These are phyloP conservation scores for Erysimum cheiranthoides DNA, from an alignment of 345 rosid genomes.

Conservation along the genomic window DNA sequence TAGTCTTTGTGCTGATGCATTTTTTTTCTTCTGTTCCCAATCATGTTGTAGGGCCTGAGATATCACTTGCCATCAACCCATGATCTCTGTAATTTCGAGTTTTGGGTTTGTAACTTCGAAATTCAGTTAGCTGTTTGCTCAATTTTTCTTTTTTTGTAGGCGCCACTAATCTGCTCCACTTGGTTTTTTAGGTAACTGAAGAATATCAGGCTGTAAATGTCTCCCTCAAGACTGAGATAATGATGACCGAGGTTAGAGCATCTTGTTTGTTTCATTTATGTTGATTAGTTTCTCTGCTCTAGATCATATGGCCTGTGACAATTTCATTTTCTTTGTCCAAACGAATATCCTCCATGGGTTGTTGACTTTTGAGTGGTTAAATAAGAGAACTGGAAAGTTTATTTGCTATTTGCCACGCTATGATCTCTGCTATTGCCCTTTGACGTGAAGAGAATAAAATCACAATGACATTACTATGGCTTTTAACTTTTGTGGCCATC, in stretches of 20 bases:
- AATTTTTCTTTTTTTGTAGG: conserved; percentile 27
- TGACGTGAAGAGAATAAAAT: conserved; percentile 11
- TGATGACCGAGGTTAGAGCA: conserved; percentile 80
- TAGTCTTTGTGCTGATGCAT: conserved; percentile 31
- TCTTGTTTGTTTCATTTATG: conserved; percentile 35
- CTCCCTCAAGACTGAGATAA: conserved; percentile 70
- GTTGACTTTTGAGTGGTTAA: conserved; percentile 26
- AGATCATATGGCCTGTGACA: conserved; percentile 18
- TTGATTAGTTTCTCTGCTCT: conserved; percentile 23
- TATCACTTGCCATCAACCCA: conserved; percentile 85
- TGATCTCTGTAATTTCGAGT: conserved; percentile 94
- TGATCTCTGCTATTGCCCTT: conserved; percentile 13
- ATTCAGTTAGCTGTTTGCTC: conserved; percentile 42
- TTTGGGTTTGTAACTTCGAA: conserved; percentile 96
- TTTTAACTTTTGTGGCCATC: conserved; percentile 22
- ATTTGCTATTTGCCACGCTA: conserved; percentile 21
- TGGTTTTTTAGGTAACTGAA: conserved; percentile 68
- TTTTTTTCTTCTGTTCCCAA: conserved; percentile 21
- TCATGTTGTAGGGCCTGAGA: conserved; percentile 76
- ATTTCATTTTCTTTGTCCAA: conserved; percentile 18
- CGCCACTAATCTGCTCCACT: conserved; percentile 40
- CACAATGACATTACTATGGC: conserved; percentile 8
- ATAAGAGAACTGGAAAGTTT: conserved; percentile 18
- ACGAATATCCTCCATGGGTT: conserved; percentile 1
- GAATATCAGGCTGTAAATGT: conserved; percentile 96